Base-by-base conservation (phyloP, 2,329 filamentous ascomycete genomes). In the Anisogramma anomala region DNA sequence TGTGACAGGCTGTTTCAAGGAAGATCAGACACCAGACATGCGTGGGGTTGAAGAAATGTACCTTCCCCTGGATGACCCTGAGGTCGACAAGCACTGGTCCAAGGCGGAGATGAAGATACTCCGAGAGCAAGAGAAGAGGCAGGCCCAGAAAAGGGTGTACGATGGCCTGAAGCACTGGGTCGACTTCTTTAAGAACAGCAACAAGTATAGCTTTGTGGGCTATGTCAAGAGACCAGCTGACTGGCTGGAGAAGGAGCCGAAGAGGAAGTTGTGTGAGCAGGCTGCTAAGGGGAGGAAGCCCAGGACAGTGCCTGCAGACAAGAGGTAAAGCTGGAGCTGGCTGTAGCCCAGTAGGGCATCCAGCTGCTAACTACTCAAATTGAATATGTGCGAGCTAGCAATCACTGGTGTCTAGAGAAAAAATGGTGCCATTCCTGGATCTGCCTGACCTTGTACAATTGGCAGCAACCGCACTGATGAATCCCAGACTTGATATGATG, bases 1-100 rank as follows among this genome's bases (percentile, higher is more conserved):
- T 61, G 79, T 98, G 8, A 96, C 91, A 2, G 86, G 85, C 14
- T 98, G 91, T 61, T 98, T 98, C 65, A 67, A 75, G 28, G 81
- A 86, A 49, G 91, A 98, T 67, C 68, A 79, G 23, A 91, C 80
- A 2, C 72, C 83, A 3, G 91, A 98, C 64, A 65, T 95, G 58
- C 75, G 84, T 47, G 91, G 91, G 33, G 81, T 85, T 4, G 91
- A 96, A 64, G 73, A 79, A 48, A 91, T 93, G 74, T 96, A 77
- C 62, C 58, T 89, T 7, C 77, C 77, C 2, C 52, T 76, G 25
- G 76, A 81, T 57, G 69, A 80, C 53, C 66, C 71, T 1, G 66
- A 68, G 41, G 71, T 82, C 19, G 82, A 88, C 58, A 53, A 56
- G 26, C 61, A 72, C 53, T 79, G 68, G 63, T 64, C 62, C 26